Conservation (phyloP, 352 stramenopile species). For the Peronospora farinosa region DNA sequence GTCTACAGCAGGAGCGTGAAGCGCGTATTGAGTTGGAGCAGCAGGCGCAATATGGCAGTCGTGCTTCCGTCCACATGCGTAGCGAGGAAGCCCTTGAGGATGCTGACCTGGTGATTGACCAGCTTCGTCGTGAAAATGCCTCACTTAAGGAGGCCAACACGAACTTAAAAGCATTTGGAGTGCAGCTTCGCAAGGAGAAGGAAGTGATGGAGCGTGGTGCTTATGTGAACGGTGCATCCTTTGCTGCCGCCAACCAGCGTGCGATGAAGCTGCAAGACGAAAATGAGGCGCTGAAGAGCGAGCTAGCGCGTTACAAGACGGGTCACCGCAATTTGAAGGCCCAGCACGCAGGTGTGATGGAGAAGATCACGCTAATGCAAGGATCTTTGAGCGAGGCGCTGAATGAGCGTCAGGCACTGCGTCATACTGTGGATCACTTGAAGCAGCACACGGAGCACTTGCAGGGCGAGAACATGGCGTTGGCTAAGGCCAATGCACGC, state of each 20-base stretch:
- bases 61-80: constrained; percentile 72
- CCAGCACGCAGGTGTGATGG: constrained; percentile 72
- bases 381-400: constrained; percentile 62
- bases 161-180: constrained; percentile 79
- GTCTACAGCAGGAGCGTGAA: constrained; percentile 87
- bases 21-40: constrained; percentile 80
- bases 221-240: constrained; percentile 83
- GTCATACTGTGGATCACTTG: constrained; percentile 64
- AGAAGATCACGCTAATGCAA: constrained; percentile 80
- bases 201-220: constrained; percentile 84
- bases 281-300: constrained; percentile 70
- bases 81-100: constrained; percentile 75
- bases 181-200: constrained; percentile 84
- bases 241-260: constrained; percentile 77
- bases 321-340: constrained; percentile 78
- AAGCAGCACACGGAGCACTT: constrained; percentile 72
- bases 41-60: constrained; percentile 50
- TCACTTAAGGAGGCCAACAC: constrained; percentile 78
- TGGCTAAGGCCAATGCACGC: constrained; percentile 79
- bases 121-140: constrained; percentile 74
- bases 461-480: constrained; percentile 76
- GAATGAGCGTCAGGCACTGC: constrained; percentile 62
- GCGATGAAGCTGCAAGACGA: constrained; percentile 83
- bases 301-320: constrained; percentile 75
- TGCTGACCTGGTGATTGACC: constrained; percentile 79